Evolutionary conservation across 164 flowering plant genomes (phyloP).

Genomic region (Pachysandra terminalis): DNA sequence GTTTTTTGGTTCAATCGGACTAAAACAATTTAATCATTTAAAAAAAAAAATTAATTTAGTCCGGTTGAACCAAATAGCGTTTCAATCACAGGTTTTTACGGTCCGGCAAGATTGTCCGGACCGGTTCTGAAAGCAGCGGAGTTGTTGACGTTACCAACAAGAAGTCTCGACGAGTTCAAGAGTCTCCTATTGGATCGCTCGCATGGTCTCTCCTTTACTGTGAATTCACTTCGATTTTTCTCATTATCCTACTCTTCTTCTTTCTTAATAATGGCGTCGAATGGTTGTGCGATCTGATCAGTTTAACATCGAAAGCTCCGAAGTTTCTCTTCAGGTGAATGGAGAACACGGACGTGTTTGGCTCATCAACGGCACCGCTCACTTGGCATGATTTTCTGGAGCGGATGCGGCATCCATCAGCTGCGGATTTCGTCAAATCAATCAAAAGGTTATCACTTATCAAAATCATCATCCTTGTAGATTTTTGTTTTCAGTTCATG

Average conservation of each 20-base stretch:
- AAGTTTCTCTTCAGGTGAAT: conserved; percentile 20
- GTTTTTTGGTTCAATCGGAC: too few species aligned
- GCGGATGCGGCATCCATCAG: conserved; percentile 89
- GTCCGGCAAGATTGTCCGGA: too few species aligned
- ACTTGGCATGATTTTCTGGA: conserved; percentile 95
- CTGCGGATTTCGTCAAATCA: conserved; percentile 73
- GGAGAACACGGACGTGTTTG: conserved; percentile 69
- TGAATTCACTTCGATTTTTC: background rate
- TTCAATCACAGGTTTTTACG: too few species aligned
- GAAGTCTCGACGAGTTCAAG: too few species aligned
- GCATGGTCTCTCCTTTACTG: too few species aligned
- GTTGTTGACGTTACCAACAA: too few species aligned
- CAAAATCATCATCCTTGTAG: background rate
- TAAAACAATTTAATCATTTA: too few species aligned
- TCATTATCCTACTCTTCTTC: background rate
- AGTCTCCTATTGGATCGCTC: too few species aligned
- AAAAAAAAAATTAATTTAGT: too few species aligned
- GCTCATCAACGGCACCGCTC: conserved; percentile 58
- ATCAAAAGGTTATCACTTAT: conserved; percentile 63
- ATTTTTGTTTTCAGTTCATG: too few species aligned
- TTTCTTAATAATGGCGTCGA: background rate
- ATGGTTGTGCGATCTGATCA: background rate
- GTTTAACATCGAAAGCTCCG: background rate
- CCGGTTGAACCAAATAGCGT: too few species aligned
- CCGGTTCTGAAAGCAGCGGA: too few species aligned